These are phyloP conservation scores for Cymodocea nodosa DNA, from an alignment of 116 monocot genomes.

Conservation along the genomic window DNA sequence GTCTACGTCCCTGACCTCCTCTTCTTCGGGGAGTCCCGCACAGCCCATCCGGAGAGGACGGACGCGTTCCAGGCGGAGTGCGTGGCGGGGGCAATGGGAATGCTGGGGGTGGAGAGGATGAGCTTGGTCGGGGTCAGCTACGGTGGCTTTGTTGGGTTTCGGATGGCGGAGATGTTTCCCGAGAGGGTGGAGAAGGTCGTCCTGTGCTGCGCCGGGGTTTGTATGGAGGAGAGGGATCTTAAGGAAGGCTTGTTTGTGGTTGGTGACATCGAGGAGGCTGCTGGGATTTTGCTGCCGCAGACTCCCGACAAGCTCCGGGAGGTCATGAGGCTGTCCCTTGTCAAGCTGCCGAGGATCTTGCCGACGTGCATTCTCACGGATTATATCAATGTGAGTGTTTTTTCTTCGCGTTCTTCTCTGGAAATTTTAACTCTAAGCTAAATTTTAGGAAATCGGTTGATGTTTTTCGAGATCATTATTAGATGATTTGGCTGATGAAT, in stretches of 20 bases:
- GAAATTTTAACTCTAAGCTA: not conserved
- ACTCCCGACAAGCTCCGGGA: constrained; percentile 54
- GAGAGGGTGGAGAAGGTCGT: constrained; percentile 52
- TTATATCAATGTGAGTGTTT: constrained; percentile 45
- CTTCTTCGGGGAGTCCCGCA: constrained; percentile 66
- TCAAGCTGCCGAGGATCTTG: constrained; percentile 33
- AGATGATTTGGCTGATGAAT: no score
- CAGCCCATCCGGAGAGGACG: constrained; percentile 41
- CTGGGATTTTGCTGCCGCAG: constrained; percentile 60
- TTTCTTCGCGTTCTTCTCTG: not conserved
- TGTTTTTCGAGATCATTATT: not conserved
- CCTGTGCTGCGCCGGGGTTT: constrained; percentile 70
- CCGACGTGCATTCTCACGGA: constrained; percentile 71
- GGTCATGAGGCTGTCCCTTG: constrained; percentile 55
- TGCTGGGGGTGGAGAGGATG: constrained; percentile 34
- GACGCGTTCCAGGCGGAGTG: constrained; percentile 73
- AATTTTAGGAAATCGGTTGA: not conserved
- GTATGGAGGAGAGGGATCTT: constrained; percentile 74
- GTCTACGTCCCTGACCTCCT: constrained; percentile 69
- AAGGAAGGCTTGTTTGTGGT: constrained; percentile 62
- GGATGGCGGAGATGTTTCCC: constrained; percentile 60
- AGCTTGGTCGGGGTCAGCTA: constrained; percentile 77
- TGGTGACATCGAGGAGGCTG: constrained; percentile 43
- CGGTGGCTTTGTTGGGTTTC: constrained; percentile 86
- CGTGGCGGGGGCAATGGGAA: constrained; percentile 44